These are phyloP conservation scores for Rhizopogon parksii DNA, from an alignment of 1,284 basidiomycete genomes.

Conservation along the genomic window DNA sequence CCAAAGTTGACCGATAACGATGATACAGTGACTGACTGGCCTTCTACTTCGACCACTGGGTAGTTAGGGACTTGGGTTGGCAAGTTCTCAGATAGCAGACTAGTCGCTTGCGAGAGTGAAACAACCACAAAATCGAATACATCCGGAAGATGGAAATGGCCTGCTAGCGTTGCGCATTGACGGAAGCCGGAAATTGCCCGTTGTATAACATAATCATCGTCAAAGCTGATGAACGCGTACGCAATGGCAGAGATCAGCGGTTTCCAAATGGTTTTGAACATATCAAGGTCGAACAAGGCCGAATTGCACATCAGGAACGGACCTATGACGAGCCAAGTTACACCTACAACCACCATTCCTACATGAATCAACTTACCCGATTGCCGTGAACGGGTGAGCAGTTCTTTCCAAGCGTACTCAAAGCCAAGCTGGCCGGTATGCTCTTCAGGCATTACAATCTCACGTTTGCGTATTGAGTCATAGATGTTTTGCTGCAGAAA, in stretches of 20 bases:
- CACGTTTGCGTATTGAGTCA: conserved; percentile 88
- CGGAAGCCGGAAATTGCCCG: conserved; percentile 91
- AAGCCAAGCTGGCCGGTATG: conserved; percentile 96
- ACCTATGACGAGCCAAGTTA: conserved; percentile 37
- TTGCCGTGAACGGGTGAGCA: conserved; percentile 76
- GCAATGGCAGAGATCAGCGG: conserved; percentile 88
- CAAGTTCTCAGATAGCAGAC: conserved; percentile 69
- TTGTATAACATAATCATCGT: conserved; percentile 96
- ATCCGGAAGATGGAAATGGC: conserved; percentile 84
- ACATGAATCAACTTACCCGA: conserved; percentile 47
- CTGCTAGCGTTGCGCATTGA: conserved; percentile 92
- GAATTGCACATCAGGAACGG: conserved; percentile 77
- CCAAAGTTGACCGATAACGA: conserved; percentile 92
- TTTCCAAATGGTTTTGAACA: conserved; percentile 92
- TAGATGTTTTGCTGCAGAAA: conserved; percentile 73
- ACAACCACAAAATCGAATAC: conserved; percentile 96
- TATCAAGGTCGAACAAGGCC: conserved; percentile 76
- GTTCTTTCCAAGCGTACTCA: conserved; percentile 98
- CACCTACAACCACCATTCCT: conserved; percentile 6
- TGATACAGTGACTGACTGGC: conserved; percentile 84
- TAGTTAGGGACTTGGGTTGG: conserved; percentile 76
- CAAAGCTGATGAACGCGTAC: conserved; percentile 90
- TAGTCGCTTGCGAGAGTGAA: conserved; percentile 85
- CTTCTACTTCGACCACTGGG: conserved; percentile 90
- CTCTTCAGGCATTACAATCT: conserved; percentile 98